A percentile compares a stretch with the other conserved stretches of the same genome.
phyloP scores from a whole-genome alignment of 345 rosid species.

The Eucalyptus erythrocorys region DNA sequence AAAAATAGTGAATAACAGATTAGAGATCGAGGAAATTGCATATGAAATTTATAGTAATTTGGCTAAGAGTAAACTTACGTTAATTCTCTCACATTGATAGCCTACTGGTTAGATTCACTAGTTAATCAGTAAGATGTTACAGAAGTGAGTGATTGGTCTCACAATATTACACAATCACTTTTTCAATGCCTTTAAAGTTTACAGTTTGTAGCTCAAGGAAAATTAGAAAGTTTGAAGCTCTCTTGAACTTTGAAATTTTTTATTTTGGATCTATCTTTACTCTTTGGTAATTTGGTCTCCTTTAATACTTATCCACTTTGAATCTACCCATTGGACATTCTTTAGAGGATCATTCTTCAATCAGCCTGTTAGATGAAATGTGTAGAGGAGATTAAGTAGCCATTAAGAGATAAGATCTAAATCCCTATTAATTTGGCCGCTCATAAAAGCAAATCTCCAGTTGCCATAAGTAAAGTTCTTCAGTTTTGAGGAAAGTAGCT shows the following conservation, averaged over 20 bases:
- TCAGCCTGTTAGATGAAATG: fast-evolving
- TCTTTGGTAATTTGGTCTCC: neutral
- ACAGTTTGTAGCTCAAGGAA: neutral
- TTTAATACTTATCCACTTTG: neutral
- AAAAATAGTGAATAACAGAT: no score
- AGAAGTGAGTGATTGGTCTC: neutral
- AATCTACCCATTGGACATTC: neutral
- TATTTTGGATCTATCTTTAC: neutral
- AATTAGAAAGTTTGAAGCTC: neutral
- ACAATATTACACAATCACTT: neutral
- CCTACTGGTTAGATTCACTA: fast-evolving
- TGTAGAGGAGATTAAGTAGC: neutral
- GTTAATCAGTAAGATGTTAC: neutral
- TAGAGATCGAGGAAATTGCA: fast-evolving
- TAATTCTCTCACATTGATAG: fast-evolving
- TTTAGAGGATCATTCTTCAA: neutral
- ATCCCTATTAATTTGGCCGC: neutral
- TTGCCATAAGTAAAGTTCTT: neutral
- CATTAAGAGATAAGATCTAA: neutral
- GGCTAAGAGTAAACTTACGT: fast-evolving
- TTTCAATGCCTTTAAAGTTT: neutral
- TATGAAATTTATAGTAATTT: fast-evolving
- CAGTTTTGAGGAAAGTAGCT: neutral
- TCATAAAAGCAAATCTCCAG: neutral
- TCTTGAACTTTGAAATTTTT: no score